Evolutionary conservation across 2,329 filamentous ascomycete genomes (phyloP), one percentile per base, ranked within the genome.

Genomic region (Diplodia scrobiculata): DNA sequence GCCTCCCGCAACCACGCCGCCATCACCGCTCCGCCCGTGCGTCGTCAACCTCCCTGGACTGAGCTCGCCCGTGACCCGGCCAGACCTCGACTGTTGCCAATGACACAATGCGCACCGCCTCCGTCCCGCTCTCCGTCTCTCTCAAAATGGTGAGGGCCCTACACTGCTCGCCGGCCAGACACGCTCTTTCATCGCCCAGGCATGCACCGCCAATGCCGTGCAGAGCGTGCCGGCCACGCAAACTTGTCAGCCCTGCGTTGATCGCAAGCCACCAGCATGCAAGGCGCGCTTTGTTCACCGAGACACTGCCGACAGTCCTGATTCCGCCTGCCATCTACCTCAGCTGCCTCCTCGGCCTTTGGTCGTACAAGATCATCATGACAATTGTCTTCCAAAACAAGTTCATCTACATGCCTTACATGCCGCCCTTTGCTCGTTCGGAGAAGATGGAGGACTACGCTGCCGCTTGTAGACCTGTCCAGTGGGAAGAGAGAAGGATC

Each of bases 381-480:
- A 86, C 92, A 79, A 81, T 94, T 32, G 70, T 90, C 4, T 90
- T 92, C 73, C 91, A 93, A 77, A 91, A 93, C 73, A 89, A 89
- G 73, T 91, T 93, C 73, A 89, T 93, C 67, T 93, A 92, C 77
- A 91, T 92, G 80, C 89, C 90, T 0, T 89, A 88, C 53, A 78
- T 92, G 60, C 89, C 90, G 19, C 90, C 90, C 2, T 89, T 89
- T 63, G 72, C 90, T 0, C 83, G 89, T 17, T 82, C 83, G 27
- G 88, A 92, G 78, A 86, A 79, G 66, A 88, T 93, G 45, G 78
- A 79, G 2, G 86, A 90, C 70, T 92, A 91, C 73, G 79, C 79
- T 29, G 74, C 75, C 3, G 80, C 84, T 45, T 91, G 88, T 69
- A 79, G 78, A 29, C 86, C 86, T 0, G 80, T 92, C n/a, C 67